Percentiles rank a stretch among this genome's conserved stretches.
phyloP scores from a whole-genome alignment of 176 grass and related monocot species.

The Panicum miliaceum region DNA sequence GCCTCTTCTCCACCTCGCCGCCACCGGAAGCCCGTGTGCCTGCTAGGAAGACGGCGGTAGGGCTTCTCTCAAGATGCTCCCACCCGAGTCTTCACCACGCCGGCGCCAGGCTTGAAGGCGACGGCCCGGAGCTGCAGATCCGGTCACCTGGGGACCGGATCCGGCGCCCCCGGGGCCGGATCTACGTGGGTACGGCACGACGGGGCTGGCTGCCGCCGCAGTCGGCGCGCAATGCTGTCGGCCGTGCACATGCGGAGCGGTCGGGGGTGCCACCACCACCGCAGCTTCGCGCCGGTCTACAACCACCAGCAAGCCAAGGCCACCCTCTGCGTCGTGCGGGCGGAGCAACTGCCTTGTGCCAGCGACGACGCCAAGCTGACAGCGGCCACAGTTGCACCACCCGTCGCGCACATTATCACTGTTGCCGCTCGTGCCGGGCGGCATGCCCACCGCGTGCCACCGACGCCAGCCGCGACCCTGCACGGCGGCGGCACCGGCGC shows the following conservation, averaged over 20 bases:
- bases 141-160: too few relatives aligned
- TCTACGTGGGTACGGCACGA: too few relatives aligned
- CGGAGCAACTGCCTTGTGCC: background rate
- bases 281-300: slow-evolving; percentile 46
- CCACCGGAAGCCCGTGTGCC: too few relatives aligned
- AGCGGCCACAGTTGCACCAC: background rate
- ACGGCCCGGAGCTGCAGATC: too few relatives aligned
- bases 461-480: background rate
- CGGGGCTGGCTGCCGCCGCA: background rate
- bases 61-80: too few relatives aligned
- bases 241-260: background rate
- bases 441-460: background rate
- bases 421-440: background rate
- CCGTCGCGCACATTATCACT: background rate
- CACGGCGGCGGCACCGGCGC: background rate
- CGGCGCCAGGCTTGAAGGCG: too few relatives aligned
- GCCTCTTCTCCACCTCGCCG: too few relatives aligned
- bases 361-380: background rate
- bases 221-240: background rate
- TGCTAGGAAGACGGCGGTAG: too few relatives aligned
- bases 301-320: background rate
- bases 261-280: slow-evolving; percentile 12
- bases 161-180: too few relatives aligned
- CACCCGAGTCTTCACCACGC: too few relatives aligned
- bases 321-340: background rate